A percentile compares a stretch with the other conserved stretches of the same genome.
Conservation (phyloP, 129 eudicot genomes). For the Flaveria trinervia region DNA sequence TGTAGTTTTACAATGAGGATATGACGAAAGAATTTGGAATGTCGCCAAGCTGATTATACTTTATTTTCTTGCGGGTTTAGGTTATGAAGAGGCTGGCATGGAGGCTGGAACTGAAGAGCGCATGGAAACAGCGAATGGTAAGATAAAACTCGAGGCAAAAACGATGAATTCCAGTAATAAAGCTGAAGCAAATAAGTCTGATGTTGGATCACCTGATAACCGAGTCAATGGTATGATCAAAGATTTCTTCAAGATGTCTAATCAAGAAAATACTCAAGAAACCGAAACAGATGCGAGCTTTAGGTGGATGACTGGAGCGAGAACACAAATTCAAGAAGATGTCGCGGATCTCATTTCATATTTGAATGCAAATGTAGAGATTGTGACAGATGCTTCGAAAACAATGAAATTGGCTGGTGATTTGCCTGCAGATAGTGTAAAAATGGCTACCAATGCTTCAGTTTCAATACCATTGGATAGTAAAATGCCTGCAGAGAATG, state of each 20-base stretch:
- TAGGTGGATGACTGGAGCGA: slow-evolving; percentile 43
- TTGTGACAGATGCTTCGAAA: slow-evolving; percentile 36
- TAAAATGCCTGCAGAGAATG: slow-evolving; percentile 28
- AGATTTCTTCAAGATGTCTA: slow-evolving; percentile 60
- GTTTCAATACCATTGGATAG: slow-evolving; percentile 4
- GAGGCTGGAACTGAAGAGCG: slow-evolving; percentile 21
- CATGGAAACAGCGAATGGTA: slow-evolving; percentile 17
- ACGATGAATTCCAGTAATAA: slow-evolving; percentile 31
- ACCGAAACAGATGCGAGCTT: slow-evolving; percentile 43
- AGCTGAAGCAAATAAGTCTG: slow-evolving; percentile 30
- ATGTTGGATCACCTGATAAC: slow-evolving; percentile 37
- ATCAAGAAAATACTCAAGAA: slow-evolving; percentile 44
- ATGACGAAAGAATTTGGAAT: slow-evolving; percentile 3
- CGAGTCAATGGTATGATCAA: slow-evolving; percentile 67
- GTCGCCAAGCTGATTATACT: neutral
- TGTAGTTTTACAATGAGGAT: slow-evolving; percentile 5
- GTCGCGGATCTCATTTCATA: slow-evolving; percentile 24
- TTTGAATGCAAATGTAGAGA: slow-evolving; percentile 28
- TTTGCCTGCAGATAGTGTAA: slow-evolving; percentile 19
- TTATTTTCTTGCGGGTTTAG: slow-evolving; percentile 25
- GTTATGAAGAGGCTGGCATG: slow-evolving; percentile 22
- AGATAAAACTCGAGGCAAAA: slow-evolving; percentile 41
- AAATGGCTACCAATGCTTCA: slow-evolving; percentile 17
- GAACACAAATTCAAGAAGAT: slow-evolving; percentile 27
- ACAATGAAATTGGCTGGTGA: slow-evolving; percentile 14